Base-by-base conservation (phyloP, 805 yeast genomes). In the Ogataea wickerhamii region DNA sequence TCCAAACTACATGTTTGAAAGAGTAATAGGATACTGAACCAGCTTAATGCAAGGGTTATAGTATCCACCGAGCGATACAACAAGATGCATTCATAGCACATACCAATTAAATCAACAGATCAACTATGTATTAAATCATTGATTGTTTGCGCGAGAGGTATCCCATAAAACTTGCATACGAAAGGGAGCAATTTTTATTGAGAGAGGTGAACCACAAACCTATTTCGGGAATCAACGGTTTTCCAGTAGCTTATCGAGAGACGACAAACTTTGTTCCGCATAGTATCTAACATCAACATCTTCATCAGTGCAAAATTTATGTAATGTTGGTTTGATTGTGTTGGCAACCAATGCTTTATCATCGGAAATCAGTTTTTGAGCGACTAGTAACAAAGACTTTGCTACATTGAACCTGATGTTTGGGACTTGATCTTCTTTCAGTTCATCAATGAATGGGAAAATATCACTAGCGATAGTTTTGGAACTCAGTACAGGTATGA, bases 391-490 rank as follows among this genome's bases (percentile, higher is more conserved):
- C 55, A 84, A 78, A 12, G 95, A 76, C 63, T 87, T 88, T 19
- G 99, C 97, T 45, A 85, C 88, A 64, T 89, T 93, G 68, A 93
- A 93, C 57, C 97, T 76, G 46, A 93, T 89, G 62, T 93, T 93
- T 52, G 99, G 96, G 40, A 93, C 97, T 6, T 79, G 74, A 64
- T 93, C 98, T 26, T 69, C 70, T 27, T 80, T 71, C 52, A 91
- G 70, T 34, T 76, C 78, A 48, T 78, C 73, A 44, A 93, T 70
- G 55, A 87, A 89, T 18, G 97, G 96, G 52, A 88, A 68, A 31
- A 89, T 75, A 48, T 81, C 80, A 28, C 71, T 70, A 28, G 76
- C 68, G 17, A 85, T 74, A 30, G 80, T 74, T 26, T 70, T 63
- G 22, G 75, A 66, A 43, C 70, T 64, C 19, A 91, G 74, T 24